phyloP scores from a whole-genome alignment of 768 basidiomycete genomes.

The Chalciporus piperatus region DNA sequence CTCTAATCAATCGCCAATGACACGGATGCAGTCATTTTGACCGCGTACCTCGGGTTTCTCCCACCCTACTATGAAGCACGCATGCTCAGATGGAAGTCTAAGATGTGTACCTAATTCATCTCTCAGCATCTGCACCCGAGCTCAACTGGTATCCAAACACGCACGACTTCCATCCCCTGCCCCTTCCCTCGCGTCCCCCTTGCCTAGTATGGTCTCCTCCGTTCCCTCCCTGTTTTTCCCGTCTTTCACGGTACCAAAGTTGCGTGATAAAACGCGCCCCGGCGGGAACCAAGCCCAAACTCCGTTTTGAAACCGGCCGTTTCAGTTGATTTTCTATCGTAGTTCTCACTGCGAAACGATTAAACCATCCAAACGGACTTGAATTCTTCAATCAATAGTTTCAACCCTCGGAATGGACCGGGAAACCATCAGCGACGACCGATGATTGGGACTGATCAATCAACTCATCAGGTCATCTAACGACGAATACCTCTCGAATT shows the following conservation, averaged over 20 bases:
- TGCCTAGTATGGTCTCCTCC: conserved; percentile 12
- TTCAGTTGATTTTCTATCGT: not conserved
- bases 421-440: not conserved
- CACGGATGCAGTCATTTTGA: conserved; percentile 18
- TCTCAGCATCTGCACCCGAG: conserved; percentile 21
- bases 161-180: conserved; percentile 11
- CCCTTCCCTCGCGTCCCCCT: conserved; percentile 10
- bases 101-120: conserved; percentile 20
- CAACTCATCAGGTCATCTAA: not conserved
- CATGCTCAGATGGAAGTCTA: conserved; percentile 21
- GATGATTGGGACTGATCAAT: not conserved
- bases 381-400: not conserved
- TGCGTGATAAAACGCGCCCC: not conserved
- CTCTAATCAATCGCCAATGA: conserved; percentile 20
- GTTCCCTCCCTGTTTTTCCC: conserved; percentile 5
- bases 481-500: not conserved
- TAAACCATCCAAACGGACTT: not conserved
- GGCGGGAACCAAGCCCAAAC: not conserved
- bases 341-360: not conserved
- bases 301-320: not conserved
- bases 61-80: conserved; percentile 5
- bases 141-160: conserved; percentile 6
- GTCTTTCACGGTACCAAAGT: not conserved
- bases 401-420: not conserved
- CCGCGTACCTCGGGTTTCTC: conserved; percentile 16